Evolutionary conservation across 148 eudicot species (phyloP).

Genomic region (Vaccinium myrtillus): DNA sequence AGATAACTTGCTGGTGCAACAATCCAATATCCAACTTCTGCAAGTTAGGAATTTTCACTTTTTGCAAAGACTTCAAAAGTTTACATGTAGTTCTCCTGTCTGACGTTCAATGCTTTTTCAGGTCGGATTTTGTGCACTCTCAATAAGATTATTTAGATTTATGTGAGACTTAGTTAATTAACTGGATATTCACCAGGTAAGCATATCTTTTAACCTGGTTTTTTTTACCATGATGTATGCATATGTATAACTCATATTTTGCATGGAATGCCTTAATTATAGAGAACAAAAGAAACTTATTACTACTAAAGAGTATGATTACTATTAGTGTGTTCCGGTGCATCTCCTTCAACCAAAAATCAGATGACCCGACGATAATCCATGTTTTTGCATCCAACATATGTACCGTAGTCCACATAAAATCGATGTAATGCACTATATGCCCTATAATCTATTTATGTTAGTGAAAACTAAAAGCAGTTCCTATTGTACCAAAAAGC

Average conservation of each 20-base stretch:
- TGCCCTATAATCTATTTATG: background rate
- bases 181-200: background rate
- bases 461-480: background rate
- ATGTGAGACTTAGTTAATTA: background rate
- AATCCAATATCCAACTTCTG: background rate
- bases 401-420: background rate
- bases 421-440: background rate
- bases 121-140: too few relatives aligned
- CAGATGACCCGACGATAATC: background rate
- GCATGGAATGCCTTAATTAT: background rate
- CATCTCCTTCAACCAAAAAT: background rate
- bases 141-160: background rate
- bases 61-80: background rate
- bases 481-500: background rate
- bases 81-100: background rate
- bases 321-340: background rate
- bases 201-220: background rate
- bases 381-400: background rate
- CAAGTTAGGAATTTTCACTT: constrained; percentile 16
- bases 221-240: background rate
- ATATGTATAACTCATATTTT: background rate
- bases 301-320: background rate
- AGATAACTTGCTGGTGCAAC: constrained; percentile 11
- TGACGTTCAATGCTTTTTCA: background rate
- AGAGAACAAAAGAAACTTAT: background rate